phyloP scores from a whole-genome alignment of 306 rosid species.

The Cicer judaicum region DNA sequence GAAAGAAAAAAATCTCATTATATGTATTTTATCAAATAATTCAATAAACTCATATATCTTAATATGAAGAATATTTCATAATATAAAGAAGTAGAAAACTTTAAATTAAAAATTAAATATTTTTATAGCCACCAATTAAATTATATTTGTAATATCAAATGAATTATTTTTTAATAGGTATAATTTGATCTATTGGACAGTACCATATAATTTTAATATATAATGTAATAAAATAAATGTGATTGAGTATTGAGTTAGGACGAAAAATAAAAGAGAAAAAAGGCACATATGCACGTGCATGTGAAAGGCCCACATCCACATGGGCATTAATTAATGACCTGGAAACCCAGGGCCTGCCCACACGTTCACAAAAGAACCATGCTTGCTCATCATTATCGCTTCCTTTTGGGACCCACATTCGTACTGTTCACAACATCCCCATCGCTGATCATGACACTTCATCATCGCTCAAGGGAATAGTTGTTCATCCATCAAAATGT shows the following conservation, averaged over 20 bases:
- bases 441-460: conserved; percentile 56
- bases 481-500: too few relatives aligned
- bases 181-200: not conserved
- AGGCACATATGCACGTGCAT: conserved; percentile 78
- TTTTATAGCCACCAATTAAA: too few relatives aligned
- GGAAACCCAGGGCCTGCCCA: conserved; percentile 56
- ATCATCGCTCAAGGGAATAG: conserved; percentile 19
- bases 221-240: not conserved
- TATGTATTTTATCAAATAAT: too few relatives aligned
- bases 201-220: not conserved
- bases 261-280: conserved; percentile 26
- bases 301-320: conserved; percentile 79
- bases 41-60: too few relatives aligned
- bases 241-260: conserved; percentile 35
- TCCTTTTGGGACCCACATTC: conserved; percentile 58
- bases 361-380: conserved; percentile 59
- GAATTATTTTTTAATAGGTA: too few relatives aligned
- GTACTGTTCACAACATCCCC: conserved; percentile 52
- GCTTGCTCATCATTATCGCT: conserved; percentile 44
- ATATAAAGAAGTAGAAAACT: too few relatives aligned
- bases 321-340: conserved; percentile 64
- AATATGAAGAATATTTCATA: too few relatives aligned
- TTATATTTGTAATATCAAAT: too few relatives aligned
- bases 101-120: too few relatives aligned
- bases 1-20: too few relatives aligned